Conservation (phyloP, 1,139 yeast species). For the Yamadazyma jaroonii region DNA sequence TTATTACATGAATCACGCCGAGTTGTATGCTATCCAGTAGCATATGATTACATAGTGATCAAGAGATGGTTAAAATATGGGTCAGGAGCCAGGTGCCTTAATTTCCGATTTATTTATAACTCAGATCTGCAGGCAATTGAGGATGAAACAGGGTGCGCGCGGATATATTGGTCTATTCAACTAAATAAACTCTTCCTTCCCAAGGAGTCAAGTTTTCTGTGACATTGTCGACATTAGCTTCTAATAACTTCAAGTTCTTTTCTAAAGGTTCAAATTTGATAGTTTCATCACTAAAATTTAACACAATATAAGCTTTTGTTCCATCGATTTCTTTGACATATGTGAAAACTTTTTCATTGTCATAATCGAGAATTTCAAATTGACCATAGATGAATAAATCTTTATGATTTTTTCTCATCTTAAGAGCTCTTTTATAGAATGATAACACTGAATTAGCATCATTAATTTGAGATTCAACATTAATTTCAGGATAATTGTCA, state of each 20-base stretch:
- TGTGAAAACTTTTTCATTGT: conserved; percentile 11
- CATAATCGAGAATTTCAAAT: conserved; percentile 39
- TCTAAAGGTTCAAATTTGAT: conserved; percentile 21
- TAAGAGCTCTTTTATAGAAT: conserved; percentile 45
- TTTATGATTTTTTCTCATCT: conserved; percentile 42
- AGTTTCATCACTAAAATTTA: conserved; percentile 41
- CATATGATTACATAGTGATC: background rate
- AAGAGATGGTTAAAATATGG: background rate
- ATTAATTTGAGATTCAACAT: conserved; percentile 44
- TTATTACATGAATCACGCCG: too few relatives aligned
- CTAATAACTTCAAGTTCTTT: conserved; percentile 21
- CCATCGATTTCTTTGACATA: conserved; percentile 9
- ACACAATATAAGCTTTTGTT: conserved; percentile 35
- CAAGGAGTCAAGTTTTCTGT: conserved; percentile 27
- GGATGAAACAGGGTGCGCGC: too few relatives aligned
- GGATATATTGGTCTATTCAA: conserved; percentile 4
- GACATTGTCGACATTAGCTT: conserved; percentile 25
- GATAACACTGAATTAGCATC: conserved; percentile 47
- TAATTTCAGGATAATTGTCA: conserved; percentile 48
- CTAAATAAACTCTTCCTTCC: conserved; percentile 36
- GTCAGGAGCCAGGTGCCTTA: background rate
- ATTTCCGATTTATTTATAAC: background rate
- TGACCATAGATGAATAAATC: conserved; percentile 48
- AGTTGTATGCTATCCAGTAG: background rate
- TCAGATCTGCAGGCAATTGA: background rate